phyloP scores from a whole-genome alignment of 1,284 basidiomycete species.

The Cutaneotrichosporon spelunceum region DNA sequence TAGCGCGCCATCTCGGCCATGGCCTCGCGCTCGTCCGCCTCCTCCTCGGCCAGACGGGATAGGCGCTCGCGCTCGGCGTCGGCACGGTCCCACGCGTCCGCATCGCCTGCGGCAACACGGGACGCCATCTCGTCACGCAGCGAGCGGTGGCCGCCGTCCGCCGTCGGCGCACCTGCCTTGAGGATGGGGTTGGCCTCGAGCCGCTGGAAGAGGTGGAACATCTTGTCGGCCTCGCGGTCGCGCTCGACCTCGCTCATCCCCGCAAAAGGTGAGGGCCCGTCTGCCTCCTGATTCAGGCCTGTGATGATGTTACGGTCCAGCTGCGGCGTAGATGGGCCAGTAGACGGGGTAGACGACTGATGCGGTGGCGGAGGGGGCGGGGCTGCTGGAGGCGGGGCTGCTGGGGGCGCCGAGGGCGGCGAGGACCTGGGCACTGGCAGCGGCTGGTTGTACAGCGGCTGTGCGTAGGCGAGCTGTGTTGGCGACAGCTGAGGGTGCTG shows the following conservation, averaged over 20 bases:
- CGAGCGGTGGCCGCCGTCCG: conserved; percentile 24
- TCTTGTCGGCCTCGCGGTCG: conserved; percentile 79
- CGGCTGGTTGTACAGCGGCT: not conserved
- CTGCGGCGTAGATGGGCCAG: conserved; percentile 4
- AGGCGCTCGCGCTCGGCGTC: conserved; percentile 33
- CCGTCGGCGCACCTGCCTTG: conserved; percentile 36
- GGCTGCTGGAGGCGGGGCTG: not conserved
- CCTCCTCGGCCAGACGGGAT: conserved; percentile 34
- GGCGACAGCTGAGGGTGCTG: not conserved
- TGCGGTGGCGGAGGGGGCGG: not conserved
- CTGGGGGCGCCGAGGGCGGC: not conserved
- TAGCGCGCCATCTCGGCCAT: conserved; percentile 42
- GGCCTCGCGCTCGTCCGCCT: conserved; percentile 44
- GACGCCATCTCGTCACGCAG: conserved; percentile 62
- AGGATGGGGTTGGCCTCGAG: conserved; percentile 64
- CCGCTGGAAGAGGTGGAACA: conserved; percentile 84
- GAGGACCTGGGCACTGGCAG: not conserved
- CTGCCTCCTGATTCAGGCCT: conserved; percentile 55
- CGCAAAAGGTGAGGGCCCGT: conserved; percentile 36
- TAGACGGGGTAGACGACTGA: not conserved
- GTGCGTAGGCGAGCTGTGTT: not conserved
- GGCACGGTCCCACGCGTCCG: conserved; percentile 32
- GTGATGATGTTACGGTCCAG: conserved; percentile 75
- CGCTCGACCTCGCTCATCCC: conserved; percentile 90
- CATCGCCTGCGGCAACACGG: conserved; percentile 62